Evolutionary conservation across 257 asterid genomes (phyloP).

Genomic region (Forsythia viridissima): DNA sequence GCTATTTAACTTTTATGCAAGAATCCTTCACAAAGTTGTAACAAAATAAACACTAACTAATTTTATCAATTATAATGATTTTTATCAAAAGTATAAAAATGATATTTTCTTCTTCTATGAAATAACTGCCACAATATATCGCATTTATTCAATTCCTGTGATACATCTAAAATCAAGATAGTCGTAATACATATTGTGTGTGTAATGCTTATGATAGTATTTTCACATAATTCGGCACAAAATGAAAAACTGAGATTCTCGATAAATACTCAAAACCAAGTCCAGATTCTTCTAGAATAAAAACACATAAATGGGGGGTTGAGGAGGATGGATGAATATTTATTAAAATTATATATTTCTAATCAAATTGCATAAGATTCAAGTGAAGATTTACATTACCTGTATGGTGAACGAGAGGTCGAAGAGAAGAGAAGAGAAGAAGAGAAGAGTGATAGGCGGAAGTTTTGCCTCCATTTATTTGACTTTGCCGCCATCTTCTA

Average conservation of each 20-base stretch:
- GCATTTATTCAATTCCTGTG: not conserved
- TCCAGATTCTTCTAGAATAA: not conserved
- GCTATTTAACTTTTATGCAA: not conserved
- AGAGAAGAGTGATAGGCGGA: not conserved
- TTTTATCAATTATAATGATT: not conserved
- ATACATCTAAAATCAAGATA: not conserved
- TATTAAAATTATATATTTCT: not conserved
- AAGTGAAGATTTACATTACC: not conserved
- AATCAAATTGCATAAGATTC: not conserved
- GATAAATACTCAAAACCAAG: not conserved
- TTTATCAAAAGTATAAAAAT: not conserved
- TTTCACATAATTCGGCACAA: not conserved
- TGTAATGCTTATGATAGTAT: not conserved
- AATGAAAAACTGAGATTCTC: not conserved
- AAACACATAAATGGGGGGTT: not conserved
- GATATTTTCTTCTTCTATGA: not conserved
- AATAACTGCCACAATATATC: not conserved
- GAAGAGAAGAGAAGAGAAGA: not conserved
- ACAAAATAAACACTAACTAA: not conserved
- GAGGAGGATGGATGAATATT: not conserved
- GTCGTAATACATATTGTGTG: not conserved
- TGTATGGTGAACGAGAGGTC: not conserved
- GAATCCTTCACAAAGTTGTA: not conserved
- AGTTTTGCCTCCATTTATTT: not conserved
- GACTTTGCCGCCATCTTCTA: constrained; percentile 4